Base-by-base conservation (phyloP, 1,139 yeast genomes). In the Blastobotrys indianensis region DNA sequence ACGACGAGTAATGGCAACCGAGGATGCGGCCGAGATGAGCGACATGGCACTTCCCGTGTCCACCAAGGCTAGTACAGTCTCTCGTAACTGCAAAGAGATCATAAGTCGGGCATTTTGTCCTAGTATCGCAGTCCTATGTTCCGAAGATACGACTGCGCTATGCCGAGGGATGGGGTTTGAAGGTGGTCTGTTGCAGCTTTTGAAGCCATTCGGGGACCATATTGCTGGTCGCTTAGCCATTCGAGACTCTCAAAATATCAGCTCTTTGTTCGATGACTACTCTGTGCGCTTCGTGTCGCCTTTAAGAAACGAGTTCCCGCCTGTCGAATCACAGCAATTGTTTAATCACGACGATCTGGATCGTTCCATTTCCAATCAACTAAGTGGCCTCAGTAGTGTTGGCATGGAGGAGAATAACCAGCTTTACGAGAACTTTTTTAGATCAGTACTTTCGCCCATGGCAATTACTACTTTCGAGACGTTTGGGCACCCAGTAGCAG, bases 401-500 rank as follows among this genome's bases (percentile, higher is more conserved):
- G 34, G 20, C 13, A 29, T 34, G 7, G 13, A 34, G 2, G 20
- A 7, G 5, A 33, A 32, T 4, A 10, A 48, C 47, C 43, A 77
- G 4, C 62, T 83, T n/a, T 85, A 82, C 57, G 66, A 77, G 50
- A 75, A 76, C 41, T 73, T 81, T 54, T 74, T 85, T 53, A 73
- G 82, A 39, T 75, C 80, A 52, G 62, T 85, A 25, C 70, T 85
- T 20, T 73, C 90, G 0, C 73, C 84, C 11, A 74, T 78, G 32
- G 74, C 75, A 20, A 69, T 85, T 4, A 80, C 87, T 2, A 83
- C 95, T 1, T 88, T 86, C 62, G 97, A 92, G 62, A 82, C 92
- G 2, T 83, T 90, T 61, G 83, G 86, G 55, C 97, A 92, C 61
- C 97, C 98, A 0, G 77, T 88, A 1, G 76, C 88, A 1, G 86